Base-by-base conservation (phyloP, 495 filamentous ascomycete genomes). In the Poronia punctata region DNA sequence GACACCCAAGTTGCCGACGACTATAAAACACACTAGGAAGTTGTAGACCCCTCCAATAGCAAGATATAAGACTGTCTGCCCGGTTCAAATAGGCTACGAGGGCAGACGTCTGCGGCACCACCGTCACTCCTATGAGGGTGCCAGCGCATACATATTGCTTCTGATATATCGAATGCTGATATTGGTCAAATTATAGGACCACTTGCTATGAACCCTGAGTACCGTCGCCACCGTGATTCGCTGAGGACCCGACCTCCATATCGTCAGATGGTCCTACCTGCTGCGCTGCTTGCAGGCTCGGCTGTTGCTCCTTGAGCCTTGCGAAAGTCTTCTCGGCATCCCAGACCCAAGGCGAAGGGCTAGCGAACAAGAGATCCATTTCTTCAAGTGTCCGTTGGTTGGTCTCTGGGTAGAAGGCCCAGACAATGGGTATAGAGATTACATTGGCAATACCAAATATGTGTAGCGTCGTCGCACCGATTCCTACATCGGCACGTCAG, bases 331-430 rank as follows among this genome's bases (percentile, higher is more conserved):
- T 70, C 61, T 83, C 79, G 6, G 78, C 79, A 42, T 81, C 78
- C 78, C 80, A 79, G 10, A 70, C 67, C 72, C 74, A 82, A 4
- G 71, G 71, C 1, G 66, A 75, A 8, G 72, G 60, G 1, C 72
- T 63, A 0, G 79, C 80, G 36, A 84, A 83, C 7, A 83, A 53
- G 4, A 83, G 61, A 46, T 84, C 75, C 68, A 84, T 83, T 41
- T 82, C 80, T 45, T 84, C 80, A 14, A 84, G 62, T 0, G 79
- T 82, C 10, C 78, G 75, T 54, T 82, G 78, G 51, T 78, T 80
- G 18, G 71, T 77, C 51, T 85, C 79, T 1, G 80, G 80, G 38
- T 83, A 84, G 0, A 82, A 45, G n/a, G 74, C 76, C 75, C 77
- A 83, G 16, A 83, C 75, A 61, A 81, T 77, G 7, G 76, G 76